phyloP scores from a whole-genome alignment of 2,329 filamentous ascomycete species.

The Fusarium duplospermum region DNA sequence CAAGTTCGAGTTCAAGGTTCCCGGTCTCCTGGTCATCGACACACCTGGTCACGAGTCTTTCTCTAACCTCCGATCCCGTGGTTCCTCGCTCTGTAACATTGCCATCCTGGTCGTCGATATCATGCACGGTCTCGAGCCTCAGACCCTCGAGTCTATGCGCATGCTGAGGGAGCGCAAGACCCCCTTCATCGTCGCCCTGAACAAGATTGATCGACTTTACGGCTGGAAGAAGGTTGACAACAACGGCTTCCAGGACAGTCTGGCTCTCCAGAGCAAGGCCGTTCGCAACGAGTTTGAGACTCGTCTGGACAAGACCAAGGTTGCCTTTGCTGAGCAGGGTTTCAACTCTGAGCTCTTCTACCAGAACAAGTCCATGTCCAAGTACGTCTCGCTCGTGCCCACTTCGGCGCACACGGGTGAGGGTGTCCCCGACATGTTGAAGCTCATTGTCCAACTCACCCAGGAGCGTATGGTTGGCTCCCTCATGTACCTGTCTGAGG shows the following conservation, averaged over 20 bases:
- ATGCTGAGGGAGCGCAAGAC: conserved; percentile 93
- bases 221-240: conserved; percentile 99
- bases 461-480: conserved; percentile 98
- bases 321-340: conserved; percentile 94
- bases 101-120: conserved; percentile 99
- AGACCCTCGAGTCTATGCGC: conserved; percentile 97
- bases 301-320: conserved; percentile 88
- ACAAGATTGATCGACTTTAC: conserved; percentile 99
- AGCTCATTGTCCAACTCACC: conserved; percentile 89
- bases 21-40: conserved; percentile 95
- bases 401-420: conserved; percentile 99
- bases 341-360: conserved; percentile 98
- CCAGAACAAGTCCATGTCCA: conserved; percentile 97
- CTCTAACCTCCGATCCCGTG: conserved; percentile 95
- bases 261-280: conserved; percentile 89
- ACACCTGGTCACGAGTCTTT: conserved; percentile 99
- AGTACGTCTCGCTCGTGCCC: conserved; percentile 93
- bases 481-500: conserved; percentile 98
- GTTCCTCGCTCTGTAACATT: conserved; percentile 99
- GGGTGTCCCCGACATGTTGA: conserved; percentile 98
- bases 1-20: conserved; percentile 95
- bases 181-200: conserved; percentile 97
- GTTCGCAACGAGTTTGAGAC: conserved; percentile 96
- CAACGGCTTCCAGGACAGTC: conserved; percentile 95
- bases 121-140: conserved; percentile 98